These are phyloP conservation scores for Xerocomus minutiporus DNA, from an alignment of 1,284 basidiomycete genomes.

Conservation along the genomic window DNA sequence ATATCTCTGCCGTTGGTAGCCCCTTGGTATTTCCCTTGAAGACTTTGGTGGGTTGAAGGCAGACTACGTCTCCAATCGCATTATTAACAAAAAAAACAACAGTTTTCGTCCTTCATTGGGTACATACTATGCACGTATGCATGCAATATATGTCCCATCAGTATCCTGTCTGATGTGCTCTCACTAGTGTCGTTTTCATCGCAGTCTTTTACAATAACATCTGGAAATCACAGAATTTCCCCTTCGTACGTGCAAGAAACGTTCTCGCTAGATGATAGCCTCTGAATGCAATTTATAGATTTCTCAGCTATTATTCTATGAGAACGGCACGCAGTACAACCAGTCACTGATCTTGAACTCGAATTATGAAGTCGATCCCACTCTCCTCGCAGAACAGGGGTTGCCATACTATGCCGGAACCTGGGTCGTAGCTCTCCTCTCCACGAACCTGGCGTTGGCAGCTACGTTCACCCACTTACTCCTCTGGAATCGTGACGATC, in stretches of 20 bases:
- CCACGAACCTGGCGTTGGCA: too few relatives aligned
- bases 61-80: too few relatives aligned
- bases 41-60: too few relatives aligned
- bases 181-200: constrained; percentile 39
- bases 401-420: constrained; percentile 35
- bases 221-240: constrained; percentile 46
- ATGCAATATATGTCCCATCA: background rate
- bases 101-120: constrained; percentile 41
- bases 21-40: too few relatives aligned
- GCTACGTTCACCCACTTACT: too few relatives aligned
- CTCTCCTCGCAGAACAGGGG: constrained; percentile 41
- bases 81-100: background rate
- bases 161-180: constrained; percentile 1
- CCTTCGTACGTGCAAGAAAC: constrained; percentile 37
- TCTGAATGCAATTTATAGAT: constrained; percentile 25
- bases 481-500: too few relatives aligned
- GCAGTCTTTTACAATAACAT: constrained; percentile 43
- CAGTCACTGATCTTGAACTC: constrained; percentile 46
- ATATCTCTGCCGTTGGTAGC: constrained; percentile 34
- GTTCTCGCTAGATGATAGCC: background rate
- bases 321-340: constrained; percentile 46
- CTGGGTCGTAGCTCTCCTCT: too few relatives aligned
- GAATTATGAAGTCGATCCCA: constrained; percentile 45
- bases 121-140: constrained; percentile 44
- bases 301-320: constrained; percentile 49